A percentile compares a stretch with the other conserved stretches of the same genome.
Evolutionary conservation across 2,329 filamentous ascomycete species (phyloP).

Genomic region (Verticillium longisporum): DNA sequence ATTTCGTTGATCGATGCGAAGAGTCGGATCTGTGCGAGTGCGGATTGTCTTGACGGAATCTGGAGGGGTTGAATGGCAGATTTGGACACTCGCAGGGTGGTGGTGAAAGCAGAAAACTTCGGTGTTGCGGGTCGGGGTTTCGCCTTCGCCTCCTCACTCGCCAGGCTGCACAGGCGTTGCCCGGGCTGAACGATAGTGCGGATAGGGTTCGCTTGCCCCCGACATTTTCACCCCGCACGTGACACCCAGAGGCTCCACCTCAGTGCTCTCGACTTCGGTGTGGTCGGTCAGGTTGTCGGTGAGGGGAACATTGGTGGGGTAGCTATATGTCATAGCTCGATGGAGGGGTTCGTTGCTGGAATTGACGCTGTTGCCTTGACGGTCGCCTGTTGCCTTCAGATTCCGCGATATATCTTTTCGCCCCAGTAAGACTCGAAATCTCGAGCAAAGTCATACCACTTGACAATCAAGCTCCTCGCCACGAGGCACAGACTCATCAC

Average conservation of each 20-base stretch:
- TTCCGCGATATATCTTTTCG: background rate
- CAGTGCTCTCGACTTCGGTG: background rate
- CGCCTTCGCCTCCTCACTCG: background rate
- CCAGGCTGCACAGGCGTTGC: background rate
- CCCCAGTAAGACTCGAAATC: background rate
- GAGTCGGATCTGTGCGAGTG: constrained; percentile 38
- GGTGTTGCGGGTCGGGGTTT: background rate
- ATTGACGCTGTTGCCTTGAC: background rate
- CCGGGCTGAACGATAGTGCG: background rate
- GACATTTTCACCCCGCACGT: constrained; percentile 22
- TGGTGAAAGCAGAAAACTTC: constrained; percentile 21
- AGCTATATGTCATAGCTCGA: background rate
- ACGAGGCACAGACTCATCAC: constrained; percentile 4
- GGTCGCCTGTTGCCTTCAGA: background rate
- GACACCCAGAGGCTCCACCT: constrained; percentile 12
- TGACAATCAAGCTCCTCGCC: background rate
- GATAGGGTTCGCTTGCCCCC: constrained; percentile 29
- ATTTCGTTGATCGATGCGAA: constrained; percentile 31
- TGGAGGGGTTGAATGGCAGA: constrained; percentile 39
- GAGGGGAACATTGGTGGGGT: background rate
- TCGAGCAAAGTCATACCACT: background rate
- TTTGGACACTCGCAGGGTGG: constrained; percentile 35
- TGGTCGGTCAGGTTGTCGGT: background rate
- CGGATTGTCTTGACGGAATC: constrained; percentile 45
- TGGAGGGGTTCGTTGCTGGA: background rate